Evolutionary conservation across 768 basidiomycete genomes (phyloP).

Genomic region (Lentinula detonsa): DNA sequence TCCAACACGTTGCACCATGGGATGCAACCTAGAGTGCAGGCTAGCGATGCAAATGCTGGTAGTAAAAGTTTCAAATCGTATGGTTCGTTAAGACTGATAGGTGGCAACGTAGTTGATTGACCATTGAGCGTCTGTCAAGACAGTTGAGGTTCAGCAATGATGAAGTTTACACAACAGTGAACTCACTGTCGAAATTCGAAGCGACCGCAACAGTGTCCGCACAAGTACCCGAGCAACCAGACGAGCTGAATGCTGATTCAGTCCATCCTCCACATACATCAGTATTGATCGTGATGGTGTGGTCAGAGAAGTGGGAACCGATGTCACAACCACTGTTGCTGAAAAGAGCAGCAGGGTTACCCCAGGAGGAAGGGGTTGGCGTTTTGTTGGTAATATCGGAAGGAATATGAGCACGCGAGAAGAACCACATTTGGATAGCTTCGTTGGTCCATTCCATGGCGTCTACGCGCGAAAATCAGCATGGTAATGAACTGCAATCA

Average conservation of each 20-base stretch:
- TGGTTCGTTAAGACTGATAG: slow-evolving; percentile 16
- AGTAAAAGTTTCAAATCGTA: neutral
- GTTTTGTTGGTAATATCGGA: slow-evolving; percentile 36
- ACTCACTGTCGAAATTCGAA: slow-evolving; percentile 40
- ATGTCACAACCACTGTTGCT: slow-evolving; percentile 45
- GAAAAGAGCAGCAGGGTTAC: slow-evolving; percentile 46
- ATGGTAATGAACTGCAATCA: too few relatives aligned
- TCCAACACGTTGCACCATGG: neutral
- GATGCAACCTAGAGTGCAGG: neutral
- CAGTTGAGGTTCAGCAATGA: neutral
- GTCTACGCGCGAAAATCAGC: neutral
- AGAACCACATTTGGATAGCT: slow-evolving; percentile 55
- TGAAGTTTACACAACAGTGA: neutral
- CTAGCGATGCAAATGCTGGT: neutral
- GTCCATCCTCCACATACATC: slow-evolving; percentile 20
- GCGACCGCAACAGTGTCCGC: slow-evolving; percentile 36
- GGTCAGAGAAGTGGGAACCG: slow-evolving; percentile 43
- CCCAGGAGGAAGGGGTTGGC: slow-evolving; percentile 48
- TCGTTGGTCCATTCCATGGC: slow-evolving; percentile 47
- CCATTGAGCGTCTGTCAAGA: slow-evolving; percentile 35
- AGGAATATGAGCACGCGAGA: slow-evolving; percentile 46
- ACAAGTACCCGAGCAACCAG: slow-evolving; percentile 30
- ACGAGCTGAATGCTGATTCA: slow-evolving; percentile 10
- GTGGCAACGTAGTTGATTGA: slow-evolving; percentile 38
- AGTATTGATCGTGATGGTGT: slow-evolving; percentile 36